These are phyloP conservation scores for Arabidopsis lyrata DNA, from an alignment of 441 rosid genomes.

Conservation along the genomic window DNA sequence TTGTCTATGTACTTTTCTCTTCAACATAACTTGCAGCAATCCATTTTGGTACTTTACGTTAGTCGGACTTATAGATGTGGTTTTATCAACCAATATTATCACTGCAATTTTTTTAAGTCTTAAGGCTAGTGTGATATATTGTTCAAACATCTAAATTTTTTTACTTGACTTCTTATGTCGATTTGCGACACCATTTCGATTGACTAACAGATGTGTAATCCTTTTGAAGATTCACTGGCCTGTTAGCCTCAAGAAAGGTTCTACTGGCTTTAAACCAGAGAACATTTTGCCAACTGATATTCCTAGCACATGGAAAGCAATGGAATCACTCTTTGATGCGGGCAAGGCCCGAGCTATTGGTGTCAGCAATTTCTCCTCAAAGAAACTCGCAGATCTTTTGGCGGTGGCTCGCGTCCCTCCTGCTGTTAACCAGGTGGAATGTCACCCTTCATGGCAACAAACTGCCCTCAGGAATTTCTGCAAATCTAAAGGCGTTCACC, in stretches of 20 bases:
- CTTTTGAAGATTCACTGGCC: conserved; percentile 82
- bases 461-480: conserved; percentile 61
- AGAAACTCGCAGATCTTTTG: conserved; percentile 71
- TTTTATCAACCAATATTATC: not conserved
- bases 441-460: conserved; percentile 82
- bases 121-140: conserved; percentile 17
- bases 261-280: conserved; percentile 60
- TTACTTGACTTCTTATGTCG: not conserved
- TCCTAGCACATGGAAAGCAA: conserved; percentile 74
- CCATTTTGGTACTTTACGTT: conserved; percentile 2
- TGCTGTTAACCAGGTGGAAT: conserved; percentile 79
- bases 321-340: conserved; percentile 68
- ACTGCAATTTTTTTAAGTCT: not conserved
- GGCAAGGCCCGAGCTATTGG: conserved; percentile 83
- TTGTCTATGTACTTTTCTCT: not conserved
- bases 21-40: not conserved
- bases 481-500: conserved; percentile 72
- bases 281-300: conserved; percentile 59
- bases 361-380: conserved; percentile 78
- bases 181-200: not conserved
- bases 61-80: not conserved
- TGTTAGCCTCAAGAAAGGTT: conserved; percentile 59
- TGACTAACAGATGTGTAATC: conserved; percentile 11
- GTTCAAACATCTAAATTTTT: not conserved
- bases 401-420: conserved; percentile 75